phyloP scores from a whole-genome alignment of 768 basidiomycete species.

The Lepiota brunneoincarnata region DNA sequence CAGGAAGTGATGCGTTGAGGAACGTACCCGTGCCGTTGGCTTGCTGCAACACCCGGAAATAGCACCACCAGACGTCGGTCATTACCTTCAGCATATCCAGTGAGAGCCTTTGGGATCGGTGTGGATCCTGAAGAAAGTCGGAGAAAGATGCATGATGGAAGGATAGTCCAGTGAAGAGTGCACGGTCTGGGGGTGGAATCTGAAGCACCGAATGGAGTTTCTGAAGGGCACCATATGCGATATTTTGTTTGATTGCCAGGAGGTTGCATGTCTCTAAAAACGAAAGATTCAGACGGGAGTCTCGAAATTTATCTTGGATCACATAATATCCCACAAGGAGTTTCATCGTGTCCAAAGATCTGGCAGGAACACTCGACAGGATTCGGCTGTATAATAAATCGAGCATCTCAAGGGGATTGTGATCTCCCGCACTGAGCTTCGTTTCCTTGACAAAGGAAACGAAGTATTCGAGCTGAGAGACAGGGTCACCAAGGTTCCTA shows the following conservation, averaged over 20 bases:
- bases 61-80: too few relatives aligned
- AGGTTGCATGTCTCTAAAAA: not conserved
- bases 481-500: not conserved
- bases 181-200: not conserved
- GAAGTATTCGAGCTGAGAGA: not conserved
- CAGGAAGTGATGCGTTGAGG: too few relatives aligned
- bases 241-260: not conserved
- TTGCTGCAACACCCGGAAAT: too few relatives aligned
- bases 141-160: slow-evolving; percentile 1
- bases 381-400: not conserved
- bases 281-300: not conserved
- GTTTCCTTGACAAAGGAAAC: not conserved
- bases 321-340: not conserved
- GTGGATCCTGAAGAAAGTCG: not conserved
- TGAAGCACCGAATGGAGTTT: not conserved
- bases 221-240: not conserved
- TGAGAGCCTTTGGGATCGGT: not conserved
- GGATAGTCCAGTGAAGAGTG: not conserved
- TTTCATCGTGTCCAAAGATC: not conserved
- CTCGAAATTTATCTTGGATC: not conserved
- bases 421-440: not conserved
- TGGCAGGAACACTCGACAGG: not conserved
- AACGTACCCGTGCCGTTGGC: too few relatives aligned
- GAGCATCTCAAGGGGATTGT: not conserved
- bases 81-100: not conserved